Percentiles rank a stretch among this genome's conserved stretches.
phyloP scores from a whole-genome alignment of 352 stramenopile genomes.

The Blastocystis sp. region DNA sequence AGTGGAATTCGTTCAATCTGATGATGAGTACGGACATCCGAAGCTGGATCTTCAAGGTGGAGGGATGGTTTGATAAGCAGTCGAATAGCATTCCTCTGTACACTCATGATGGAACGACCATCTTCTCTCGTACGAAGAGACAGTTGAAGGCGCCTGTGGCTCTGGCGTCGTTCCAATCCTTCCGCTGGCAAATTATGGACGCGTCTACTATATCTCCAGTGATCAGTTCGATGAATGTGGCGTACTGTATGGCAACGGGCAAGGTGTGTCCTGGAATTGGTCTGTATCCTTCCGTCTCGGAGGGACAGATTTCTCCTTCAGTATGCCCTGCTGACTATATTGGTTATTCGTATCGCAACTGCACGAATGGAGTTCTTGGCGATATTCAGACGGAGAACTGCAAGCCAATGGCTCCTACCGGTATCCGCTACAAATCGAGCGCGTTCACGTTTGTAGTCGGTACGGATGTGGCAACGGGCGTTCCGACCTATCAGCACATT shows the following conservation, averaged over 20 bases:
- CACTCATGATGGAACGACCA: neutral
- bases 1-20: neutral
- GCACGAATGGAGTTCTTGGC: neutral
- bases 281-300: neutral
- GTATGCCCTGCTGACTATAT: neutral
- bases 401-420: neutral
- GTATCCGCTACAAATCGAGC: neutral
- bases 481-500: neutral
- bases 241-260: slow-evolving; percentile 3
- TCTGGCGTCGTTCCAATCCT: neutral
- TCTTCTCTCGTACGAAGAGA: neutral
- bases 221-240: neutral
- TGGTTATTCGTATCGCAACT: slow-evolving; percentile 7
- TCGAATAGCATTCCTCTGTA: neutral
- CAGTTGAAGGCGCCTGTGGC: neutral
- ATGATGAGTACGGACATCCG: neutral
- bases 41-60: neutral
- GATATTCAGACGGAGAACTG: slow-evolving; percentile 13
- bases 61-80: neutral
- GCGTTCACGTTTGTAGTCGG: neutral
- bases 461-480: neutral
- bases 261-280: neutral
- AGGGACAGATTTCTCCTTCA: slow-evolving; percentile 34
- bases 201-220: neutral
- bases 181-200: neutral